Evolutionary conservation across 1,284 basidiomycete species (phyloP), one percentile per base, ranked within the genome.

Genomic region (Pascua guehoae): DNA sequence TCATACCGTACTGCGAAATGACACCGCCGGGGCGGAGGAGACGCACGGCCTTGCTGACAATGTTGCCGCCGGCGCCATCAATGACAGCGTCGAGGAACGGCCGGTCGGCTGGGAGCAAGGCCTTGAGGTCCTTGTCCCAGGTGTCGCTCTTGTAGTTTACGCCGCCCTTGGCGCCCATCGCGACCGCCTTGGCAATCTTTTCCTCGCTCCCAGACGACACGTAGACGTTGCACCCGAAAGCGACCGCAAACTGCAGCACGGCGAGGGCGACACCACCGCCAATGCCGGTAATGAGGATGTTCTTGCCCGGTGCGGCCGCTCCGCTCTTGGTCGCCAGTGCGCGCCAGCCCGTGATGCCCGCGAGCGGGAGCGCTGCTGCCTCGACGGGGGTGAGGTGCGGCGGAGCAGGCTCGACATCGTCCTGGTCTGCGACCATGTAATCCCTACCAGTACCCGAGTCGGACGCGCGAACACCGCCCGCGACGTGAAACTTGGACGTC

Each of bases 51-150:
- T 53, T 55, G 36, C n/a, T 2, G 16, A 61, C 53, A 42, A 61
- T 55, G 44, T 52, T 47, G 41, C 60, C 60, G 37, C 60, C 60
- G 15, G 60, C 60, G 16, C 60, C 60, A 45, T 61, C 60, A 39
- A 61, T 43, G 45, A 61, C 49, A 8, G 60, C 56, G 45, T 61
- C 60, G 37, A 61, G 53, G 53, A 41, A 61, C 11, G 53, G 56
- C n/a, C 60, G 40, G 53, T 58, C 53, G 51, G 50, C 51, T 43
- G 60, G 60, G 37, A 61, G 56, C 16, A 47, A 14, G 10, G 50
- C 51, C 53, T 61, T 61, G 56, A 61, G 60, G 18, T 61, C 53
- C 56, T 61, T 61, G 36, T 61, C 60, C 60, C 60, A 61, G 12
- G 47, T 39, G 8, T 46, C 51, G 8, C 44, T 52, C 48, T 58